Evolutionary conservation across 2,329 filamentous ascomycete species (phyloP).

Genomic region (Tolypocladium guangdongense): DNA sequence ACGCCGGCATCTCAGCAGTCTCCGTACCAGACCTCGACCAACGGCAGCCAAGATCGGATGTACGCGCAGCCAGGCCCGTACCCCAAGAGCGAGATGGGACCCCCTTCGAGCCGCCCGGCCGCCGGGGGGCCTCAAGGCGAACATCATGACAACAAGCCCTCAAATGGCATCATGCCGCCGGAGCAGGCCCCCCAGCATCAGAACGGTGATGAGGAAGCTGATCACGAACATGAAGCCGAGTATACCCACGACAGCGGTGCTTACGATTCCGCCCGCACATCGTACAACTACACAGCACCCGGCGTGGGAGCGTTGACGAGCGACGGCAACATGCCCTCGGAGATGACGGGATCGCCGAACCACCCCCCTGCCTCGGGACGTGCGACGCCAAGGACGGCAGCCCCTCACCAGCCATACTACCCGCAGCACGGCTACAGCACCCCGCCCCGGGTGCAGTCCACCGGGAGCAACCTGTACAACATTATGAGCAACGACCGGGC

Average conservation of each 20-base stretch:
- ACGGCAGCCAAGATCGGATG: conserved; percentile 52
- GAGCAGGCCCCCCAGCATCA: conserved; percentile 40
- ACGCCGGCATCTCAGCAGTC: conserved; percentile 57
- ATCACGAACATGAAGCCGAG: conserved; percentile 68
- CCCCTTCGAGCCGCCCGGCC: conserved; percentile 54
- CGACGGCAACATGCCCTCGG: conserved; percentile 71
- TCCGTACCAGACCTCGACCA: conserved; percentile 56
- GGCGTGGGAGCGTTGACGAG: conserved; percentile 54
- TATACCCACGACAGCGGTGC: conserved; percentile 75
- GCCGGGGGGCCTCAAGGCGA: conserved; percentile 49
- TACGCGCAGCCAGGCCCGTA: conserved; percentile 59
- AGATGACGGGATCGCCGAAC: conserved; percentile 70
- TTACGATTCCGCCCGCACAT: conserved; percentile 61
- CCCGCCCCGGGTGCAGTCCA: conserved; percentile 59
- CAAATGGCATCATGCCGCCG: conserved; percentile 55
- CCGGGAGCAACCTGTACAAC: conserved; percentile 71
- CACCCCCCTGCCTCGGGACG: conserved; percentile 74
- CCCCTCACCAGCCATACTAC: conserved; percentile 64
- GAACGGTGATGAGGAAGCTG: conserved; percentile 54
- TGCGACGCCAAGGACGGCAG: conserved; percentile 73
- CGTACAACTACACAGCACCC: conserved; percentile 68
- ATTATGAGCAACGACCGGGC: conserved; percentile 74
- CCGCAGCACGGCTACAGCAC: conserved; percentile 62
- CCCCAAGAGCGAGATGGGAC: conserved; percentile 81
- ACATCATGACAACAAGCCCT: conserved; percentile 48